Percentiles rank a stretch among this genome's conserved stretches.
Conservation (phyloP, 83 land plant genomes). For the Thuja plicata region DNA sequence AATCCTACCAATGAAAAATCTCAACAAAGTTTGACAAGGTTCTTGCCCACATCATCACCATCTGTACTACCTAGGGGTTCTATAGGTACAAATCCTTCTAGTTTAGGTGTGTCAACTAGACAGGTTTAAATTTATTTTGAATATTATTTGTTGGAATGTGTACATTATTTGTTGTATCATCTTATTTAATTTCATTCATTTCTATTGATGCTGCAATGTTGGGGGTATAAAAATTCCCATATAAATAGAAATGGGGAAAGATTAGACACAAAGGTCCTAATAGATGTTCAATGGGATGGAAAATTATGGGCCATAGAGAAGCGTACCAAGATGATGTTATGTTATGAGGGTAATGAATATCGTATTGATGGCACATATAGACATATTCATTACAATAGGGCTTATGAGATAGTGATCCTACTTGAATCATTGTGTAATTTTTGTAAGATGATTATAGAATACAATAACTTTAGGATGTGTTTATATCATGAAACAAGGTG, state of each 20-base stretch:
- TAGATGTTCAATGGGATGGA: background rate
- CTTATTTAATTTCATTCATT: background rate
- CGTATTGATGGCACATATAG: too few relatives aligned
- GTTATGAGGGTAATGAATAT: too few relatives aligned
- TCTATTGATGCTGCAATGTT: background rate
- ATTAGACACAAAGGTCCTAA: background rate
- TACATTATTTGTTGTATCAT: too few relatives aligned
- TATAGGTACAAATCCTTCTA: too few relatives aligned
- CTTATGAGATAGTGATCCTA: background rate
- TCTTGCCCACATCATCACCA: too few relatives aligned
- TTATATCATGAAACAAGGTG: background rate
- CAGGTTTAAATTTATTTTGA: background rate
- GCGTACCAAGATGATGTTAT: too few relatives aligned
- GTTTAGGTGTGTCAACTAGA: too few relatives aligned
- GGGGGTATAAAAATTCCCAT: background rate
- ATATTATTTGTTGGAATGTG: too few relatives aligned
- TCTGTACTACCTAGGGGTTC: too few relatives aligned
- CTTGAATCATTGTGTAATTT: background rate
- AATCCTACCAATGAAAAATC: too few relatives aligned
- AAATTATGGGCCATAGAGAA: background rate
- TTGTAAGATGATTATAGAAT: background rate
- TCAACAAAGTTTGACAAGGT: too few relatives aligned
- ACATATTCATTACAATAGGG: background rate
- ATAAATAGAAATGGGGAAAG: too few relatives aligned
- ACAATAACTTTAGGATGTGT: background rate